Evolutionary conservation across 2,329 filamentous ascomycete genomes (phyloP).

Genomic region (Colletotrichum sp.): DNA sequence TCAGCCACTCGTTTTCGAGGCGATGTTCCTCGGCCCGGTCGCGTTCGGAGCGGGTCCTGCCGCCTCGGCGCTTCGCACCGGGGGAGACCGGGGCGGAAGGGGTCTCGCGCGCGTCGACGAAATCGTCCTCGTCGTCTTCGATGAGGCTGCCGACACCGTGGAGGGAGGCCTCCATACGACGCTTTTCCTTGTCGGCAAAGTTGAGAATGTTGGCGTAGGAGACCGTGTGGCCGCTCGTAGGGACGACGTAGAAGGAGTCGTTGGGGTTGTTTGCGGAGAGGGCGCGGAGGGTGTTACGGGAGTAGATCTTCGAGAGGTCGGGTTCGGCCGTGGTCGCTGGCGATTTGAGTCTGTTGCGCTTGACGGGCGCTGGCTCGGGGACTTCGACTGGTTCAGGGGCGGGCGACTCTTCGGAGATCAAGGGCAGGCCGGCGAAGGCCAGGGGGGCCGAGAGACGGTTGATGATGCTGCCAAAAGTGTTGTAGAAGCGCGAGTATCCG

Average conservation of each 20-base stretch:
- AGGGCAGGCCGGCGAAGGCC: conserved; percentile 89
- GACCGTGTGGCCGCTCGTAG: conserved; percentile 86
- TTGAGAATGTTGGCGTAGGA: conserved; percentile 91
- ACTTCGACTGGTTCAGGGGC: conserved; percentile 33
- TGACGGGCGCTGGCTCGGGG: conserved; percentile 41
- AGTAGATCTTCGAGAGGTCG: conserved; percentile 84
- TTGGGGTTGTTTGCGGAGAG: conserved; percentile 68
- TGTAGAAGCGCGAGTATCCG: conserved; percentile 90
- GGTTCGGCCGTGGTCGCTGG: conserved; percentile 57
- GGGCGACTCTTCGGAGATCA: conserved; percentile 59
- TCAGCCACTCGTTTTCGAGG: conserved; percentile 86
- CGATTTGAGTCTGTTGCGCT: conserved; percentile 41
- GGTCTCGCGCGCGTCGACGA: conserved; percentile 85
- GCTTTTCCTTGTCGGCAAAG: conserved; percentile 70
- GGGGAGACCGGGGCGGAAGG: conserved; percentile 47
- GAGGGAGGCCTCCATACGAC: conserved; percentile 59
- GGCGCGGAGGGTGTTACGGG: conserved; percentile 81
- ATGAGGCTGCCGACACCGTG: conserved; percentile 48
- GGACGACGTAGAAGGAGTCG: conserved; percentile 94
- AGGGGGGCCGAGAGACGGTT: conserved; percentile 88
- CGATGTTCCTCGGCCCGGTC: conserved; percentile 81
- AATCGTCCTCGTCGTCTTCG: conserved; percentile 81
- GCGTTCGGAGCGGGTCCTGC: conserved; percentile 45
- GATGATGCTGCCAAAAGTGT: conserved; percentile 86
- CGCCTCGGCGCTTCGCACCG: conserved; percentile 43